Evolutionary conservation across 148 eudicot genomes (phyloP).

Genomic region (Selenicereus undatus): DNA sequence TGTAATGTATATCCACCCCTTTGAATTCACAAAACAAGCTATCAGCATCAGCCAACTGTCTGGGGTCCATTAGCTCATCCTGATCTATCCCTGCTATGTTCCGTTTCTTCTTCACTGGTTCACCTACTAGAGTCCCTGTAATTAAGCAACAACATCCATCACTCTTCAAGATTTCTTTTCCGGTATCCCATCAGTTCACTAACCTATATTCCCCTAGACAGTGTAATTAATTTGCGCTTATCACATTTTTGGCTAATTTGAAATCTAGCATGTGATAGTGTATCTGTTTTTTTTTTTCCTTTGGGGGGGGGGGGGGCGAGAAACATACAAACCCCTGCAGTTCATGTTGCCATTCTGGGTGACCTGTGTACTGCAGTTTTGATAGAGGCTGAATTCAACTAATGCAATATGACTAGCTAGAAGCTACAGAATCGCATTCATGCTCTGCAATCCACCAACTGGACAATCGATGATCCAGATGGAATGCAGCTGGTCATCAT

Average conservation of each 20-base stretch:
- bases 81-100: conserved; percentile 83
- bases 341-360: not conserved
- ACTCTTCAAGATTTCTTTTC: too few relatives aligned
- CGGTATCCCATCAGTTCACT: too few relatives aligned
- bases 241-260: not conserved
- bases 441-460: too few relatives aligned
- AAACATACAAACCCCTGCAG: not conserved
- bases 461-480: too few relatives aligned
- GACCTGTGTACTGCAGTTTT: too few relatives aligned
- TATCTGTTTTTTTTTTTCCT: too few relatives aligned
- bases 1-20: conserved; percentile 83
- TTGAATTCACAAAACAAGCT: conserved; percentile 83
- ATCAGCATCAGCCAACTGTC: conserved; percentile 74
- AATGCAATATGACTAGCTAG: not conserved
- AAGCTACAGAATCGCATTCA: too few relatives aligned
- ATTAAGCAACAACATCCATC: conserved; percentile 6
- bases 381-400: not conserved
- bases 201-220: too few relatives aligned
- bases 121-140: conserved; percentile 50
- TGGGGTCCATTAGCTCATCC: conserved; percentile 69
- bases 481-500: too few relatives aligned
- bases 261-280: not conserved
- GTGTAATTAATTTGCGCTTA: not conserved
- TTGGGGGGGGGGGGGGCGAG: too few relatives aligned
- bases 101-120: conserved; percentile 36